Conservation (phyloP, 2,329 filamentous ascomycete genomes). For the Cryphonectria radicalis region DNA sequence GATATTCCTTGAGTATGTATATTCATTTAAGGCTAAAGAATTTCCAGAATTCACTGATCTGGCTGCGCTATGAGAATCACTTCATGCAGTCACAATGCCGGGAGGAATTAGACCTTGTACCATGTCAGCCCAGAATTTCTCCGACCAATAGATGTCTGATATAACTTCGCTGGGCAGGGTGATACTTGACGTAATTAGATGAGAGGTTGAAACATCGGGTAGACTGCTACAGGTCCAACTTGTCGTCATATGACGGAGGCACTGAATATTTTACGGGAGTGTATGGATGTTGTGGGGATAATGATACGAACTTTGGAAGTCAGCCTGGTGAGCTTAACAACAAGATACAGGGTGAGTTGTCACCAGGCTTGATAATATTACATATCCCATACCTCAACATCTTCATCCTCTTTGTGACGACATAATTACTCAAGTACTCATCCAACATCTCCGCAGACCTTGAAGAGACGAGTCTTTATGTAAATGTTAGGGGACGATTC, state of each 20-base stretch:
- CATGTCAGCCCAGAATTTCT: too few relatives aligned
- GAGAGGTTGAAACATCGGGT: conserved; percentile 40
- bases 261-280: conserved; percentile 37
- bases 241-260: conserved; percentile 35
- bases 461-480: conserved; percentile 48
- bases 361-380: too few relatives aligned
- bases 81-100: conserved; percentile 46
- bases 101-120: not conserved
- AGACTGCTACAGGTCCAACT: conserved; percentile 40
- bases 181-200: conserved; percentile 24
- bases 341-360: too few relatives aligned
- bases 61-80: conserved; percentile 43
- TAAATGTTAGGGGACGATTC: conserved; percentile 37
- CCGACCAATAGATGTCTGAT: not conserved
- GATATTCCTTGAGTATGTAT: not conserved
- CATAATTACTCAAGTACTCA: conserved; percentile 31
- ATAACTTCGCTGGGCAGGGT: not conserved
- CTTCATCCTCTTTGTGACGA: too few relatives aligned
- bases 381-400: too few relatives aligned
- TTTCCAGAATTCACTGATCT: conserved; percentile 36
- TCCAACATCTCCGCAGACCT: conserved; percentile 45
- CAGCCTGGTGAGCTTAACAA: too few relatives aligned
- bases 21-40: conserved; percentile 30
- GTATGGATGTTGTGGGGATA: conserved; percentile 35
- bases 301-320: too few relatives aligned